phyloP scores from a whole-genome alignment of 805 yeast genomes.

The Metschnikowia peoriensis region DNA sequence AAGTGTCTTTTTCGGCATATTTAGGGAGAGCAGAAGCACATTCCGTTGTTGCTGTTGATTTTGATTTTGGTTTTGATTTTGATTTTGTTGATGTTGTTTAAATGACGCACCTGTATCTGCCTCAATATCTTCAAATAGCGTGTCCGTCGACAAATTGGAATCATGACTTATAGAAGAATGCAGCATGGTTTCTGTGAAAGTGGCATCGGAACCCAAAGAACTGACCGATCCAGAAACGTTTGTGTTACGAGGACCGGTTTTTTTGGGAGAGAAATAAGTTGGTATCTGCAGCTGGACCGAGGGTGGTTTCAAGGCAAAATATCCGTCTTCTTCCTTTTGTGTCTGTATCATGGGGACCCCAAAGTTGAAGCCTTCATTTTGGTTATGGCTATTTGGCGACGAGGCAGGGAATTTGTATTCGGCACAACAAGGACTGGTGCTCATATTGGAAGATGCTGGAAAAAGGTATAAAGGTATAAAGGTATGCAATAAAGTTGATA shows the following conservation, averaged over 20 bases:
- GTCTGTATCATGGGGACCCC: not conserved
- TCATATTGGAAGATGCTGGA: slow-evolving; percentile 7
- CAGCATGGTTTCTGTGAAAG: slow-evolving; percentile 6
- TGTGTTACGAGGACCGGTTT: not conserved
- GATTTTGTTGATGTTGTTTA: not conserved
- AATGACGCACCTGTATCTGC: not conserved
- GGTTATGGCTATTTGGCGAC: slow-evolving; percentile 1
- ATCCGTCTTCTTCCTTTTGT: slow-evolving; percentile 7
- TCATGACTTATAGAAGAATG: slow-evolving; percentile 15
- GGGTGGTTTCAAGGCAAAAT: slow-evolving; percentile 13
- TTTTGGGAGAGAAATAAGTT: slow-evolving; percentile 6
- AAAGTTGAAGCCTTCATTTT: not conserved
- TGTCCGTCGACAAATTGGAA: slow-evolving; percentile 28
- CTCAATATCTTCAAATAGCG: slow-evolving; percentile 27
- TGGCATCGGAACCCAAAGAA: slow-evolving; percentile 29
- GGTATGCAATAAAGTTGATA: too few species aligned
- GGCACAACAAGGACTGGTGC: slow-evolving; percentile 16
- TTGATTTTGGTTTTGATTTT: too few species aligned
- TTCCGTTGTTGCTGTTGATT: slow-evolving; percentile 16
- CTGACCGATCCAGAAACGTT: slow-evolving; percentile 22
- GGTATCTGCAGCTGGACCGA: slow-evolving; percentile 7
- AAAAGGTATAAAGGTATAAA: not conserved
- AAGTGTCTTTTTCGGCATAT: slow-evolving; percentile 4
- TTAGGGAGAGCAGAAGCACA: slow-evolving; percentile 14
- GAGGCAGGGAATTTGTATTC: slow-evolving; percentile 17